Evolutionary conservation across 2,329 filamentous ascomycete genomes (phyloP).

Genomic region (Colletotrichum liriopes): DNA sequence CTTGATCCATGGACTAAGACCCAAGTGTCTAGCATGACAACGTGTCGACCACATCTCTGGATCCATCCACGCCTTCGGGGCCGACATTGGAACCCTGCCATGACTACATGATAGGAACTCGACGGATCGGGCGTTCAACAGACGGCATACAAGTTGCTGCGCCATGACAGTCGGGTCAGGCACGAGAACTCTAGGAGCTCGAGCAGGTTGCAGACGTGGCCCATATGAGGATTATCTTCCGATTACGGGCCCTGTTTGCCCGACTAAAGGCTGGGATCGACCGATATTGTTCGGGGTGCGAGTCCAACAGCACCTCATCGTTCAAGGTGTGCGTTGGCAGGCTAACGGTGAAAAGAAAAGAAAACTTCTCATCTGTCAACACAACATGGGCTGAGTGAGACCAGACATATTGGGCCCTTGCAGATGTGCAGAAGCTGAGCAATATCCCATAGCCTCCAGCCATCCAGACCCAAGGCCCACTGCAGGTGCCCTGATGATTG

Average conservation of each 20-base stretch:
- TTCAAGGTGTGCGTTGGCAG: conserved; percentile 33
- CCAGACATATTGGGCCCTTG: conserved; percentile 29
- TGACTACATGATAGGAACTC: conserved; percentile 9
- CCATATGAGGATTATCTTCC: conserved; percentile 11
- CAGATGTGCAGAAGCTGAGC: conserved; percentile 37
- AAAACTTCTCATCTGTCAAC: conserved; percentile 15
- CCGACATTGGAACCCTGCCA: neutral
- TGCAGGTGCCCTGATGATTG: conserved; percentile 29
- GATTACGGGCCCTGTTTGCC: conserved; percentile 16
- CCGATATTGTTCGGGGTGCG: conserved; percentile 21
- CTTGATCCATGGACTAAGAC: conserved; percentile 9
- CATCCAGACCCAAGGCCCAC: conserved; percentile 20
- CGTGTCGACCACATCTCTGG: conserved; percentile 18
- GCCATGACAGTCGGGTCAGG: conserved; percentile 7
- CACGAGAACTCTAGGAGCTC: conserved; percentile 1
- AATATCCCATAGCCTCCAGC: conserved; percentile 5
- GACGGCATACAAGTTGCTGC: conserved; percentile 8
- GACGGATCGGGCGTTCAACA: conserved; percentile 12
- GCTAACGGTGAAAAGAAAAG: conserved; percentile 30
- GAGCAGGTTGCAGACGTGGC: neutral
- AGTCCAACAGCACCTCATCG: conserved; percentile 25
- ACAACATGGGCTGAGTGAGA: conserved; percentile 39
- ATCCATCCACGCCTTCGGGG: conserved; percentile 19
- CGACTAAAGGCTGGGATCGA: conserved; percentile 30
- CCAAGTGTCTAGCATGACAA: conserved; percentile 16